Percentiles rank a stretch among this genome's conserved stretches.
These are phyloP conservation scores for Massariosphaeria phaeospora DNA, from an alignment of 495 filamentous ascomycete genomes.

Conservation along the genomic window DNA sequence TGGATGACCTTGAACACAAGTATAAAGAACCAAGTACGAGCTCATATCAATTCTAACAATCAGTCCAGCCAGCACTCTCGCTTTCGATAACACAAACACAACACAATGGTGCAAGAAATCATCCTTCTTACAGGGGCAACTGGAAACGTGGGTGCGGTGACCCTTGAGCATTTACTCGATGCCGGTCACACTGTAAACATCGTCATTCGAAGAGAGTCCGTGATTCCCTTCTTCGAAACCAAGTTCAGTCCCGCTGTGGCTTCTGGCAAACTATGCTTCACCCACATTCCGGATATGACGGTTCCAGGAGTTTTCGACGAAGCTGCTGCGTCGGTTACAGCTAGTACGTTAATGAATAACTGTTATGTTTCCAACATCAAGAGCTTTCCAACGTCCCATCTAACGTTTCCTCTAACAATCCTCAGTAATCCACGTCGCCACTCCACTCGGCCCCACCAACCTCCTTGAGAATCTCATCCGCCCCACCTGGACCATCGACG, in stretches of 20 bases:
- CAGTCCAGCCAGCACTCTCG: too few relatives aligned
- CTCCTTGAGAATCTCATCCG: conserved; percentile 7
- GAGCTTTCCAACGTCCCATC: too few relatives aligned
- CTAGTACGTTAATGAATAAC: too few relatives aligned
- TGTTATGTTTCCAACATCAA: too few relatives aligned
- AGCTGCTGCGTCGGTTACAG: conserved; percentile 6
- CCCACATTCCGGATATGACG: conserved; percentile 24
- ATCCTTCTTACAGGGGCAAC: conserved; percentile 35
- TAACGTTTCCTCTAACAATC: too few relatives aligned
- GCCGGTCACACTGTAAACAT: conserved; percentile 9
- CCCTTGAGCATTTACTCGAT: conserved; percentile 15
- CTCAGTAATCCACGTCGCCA: conserved; percentile 26
- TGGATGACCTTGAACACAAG: too few relatives aligned
- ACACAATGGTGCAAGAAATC: conserved; percentile 5
- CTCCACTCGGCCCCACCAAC: conserved; percentile 10
- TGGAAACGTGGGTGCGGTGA: conserved; percentile 37
- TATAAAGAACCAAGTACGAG: too few relatives aligned
- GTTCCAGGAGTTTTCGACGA: conserved; percentile 16
- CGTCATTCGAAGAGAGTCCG: conserved; percentile 2
- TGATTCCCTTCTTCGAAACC: conserved; percentile 2
- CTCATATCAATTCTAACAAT: too few relatives aligned
- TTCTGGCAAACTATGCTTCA: conserved; percentile 17
- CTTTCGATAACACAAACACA: too few relatives aligned
- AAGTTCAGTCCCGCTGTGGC: conserved; percentile 1
- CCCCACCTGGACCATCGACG: conserved; percentile 9